Conservation (phyloP, 306 rosid species). For the Quercus robur region DNA sequence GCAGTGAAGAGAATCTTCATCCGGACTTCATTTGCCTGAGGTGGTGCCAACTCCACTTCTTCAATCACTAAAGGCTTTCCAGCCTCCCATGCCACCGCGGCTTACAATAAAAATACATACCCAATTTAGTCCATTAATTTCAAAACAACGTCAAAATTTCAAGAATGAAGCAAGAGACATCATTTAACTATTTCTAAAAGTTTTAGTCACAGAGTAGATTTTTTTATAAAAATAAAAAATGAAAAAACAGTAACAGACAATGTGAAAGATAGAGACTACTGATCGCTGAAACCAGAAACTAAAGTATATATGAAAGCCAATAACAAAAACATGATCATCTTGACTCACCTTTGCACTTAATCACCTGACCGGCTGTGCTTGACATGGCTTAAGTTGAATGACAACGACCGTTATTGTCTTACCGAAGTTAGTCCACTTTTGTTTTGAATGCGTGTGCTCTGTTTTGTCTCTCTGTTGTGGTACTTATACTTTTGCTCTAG, state of each 20-base stretch:
- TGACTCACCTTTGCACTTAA: slow-evolving; percentile 63
- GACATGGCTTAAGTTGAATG: slow-evolving; percentile 28
- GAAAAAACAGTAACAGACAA: too few species aligned
- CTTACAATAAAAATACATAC: slow-evolving; percentile 12
- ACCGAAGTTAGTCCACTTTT: not conserved
- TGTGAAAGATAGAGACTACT: too few species aligned
- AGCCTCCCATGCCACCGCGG: slow-evolving; percentile 60
- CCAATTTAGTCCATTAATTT: not conserved
- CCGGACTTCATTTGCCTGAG: slow-evolving; percentile 47
- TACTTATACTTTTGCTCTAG: too few species aligned
- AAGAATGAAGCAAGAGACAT: not conserved
- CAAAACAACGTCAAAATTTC: not conserved
- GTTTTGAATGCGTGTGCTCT: not conserved
- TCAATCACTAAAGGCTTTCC: slow-evolving; percentile 53
- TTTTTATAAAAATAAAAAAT: too few species aligned
- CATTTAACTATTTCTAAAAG: too few species aligned
- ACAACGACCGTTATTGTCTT: not conserved
- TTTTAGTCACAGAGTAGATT: too few species aligned
- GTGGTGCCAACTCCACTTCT: slow-evolving; percentile 51
- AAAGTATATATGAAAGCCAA: not conserved
- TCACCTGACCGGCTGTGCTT: slow-evolving; percentile 53
- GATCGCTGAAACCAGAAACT: too few species aligned
- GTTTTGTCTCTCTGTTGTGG: not conserved
- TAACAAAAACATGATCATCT: not conserved
- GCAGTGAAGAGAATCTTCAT: slow-evolving; percentile 49